These are phyloP conservation scores for Didymellaceae sp. DNA, from an alignment of 2,329 filamentous ascomycete species.

Conservation along the genomic window DNA sequence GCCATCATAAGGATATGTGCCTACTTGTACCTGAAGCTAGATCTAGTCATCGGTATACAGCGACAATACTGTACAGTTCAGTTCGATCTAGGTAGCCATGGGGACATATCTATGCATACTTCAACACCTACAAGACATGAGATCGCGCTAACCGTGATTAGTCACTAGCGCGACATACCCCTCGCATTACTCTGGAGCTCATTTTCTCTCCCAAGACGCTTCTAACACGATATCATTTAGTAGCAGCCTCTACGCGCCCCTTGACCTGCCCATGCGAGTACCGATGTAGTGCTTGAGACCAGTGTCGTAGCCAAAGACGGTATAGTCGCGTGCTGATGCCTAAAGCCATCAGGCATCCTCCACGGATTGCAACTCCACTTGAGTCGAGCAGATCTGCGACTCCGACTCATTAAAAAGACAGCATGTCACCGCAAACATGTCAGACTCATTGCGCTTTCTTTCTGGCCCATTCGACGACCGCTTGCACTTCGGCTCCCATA, in stretches of 20 bases:
- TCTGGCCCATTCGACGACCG: too few species aligned
- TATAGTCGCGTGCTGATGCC: conserved; percentile 1
- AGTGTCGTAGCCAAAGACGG: not conserved
- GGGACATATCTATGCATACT: too few species aligned
- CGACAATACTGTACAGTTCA: too few species aligned
- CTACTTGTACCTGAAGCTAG: too few species aligned
- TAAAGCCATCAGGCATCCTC: conserved; percentile 6
- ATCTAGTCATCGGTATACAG: too few species aligned
- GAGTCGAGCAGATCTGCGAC: not conserved
- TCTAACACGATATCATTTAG: not conserved
- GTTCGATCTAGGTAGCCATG: too few species aligned
- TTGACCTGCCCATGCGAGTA: not conserved
- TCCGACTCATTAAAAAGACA: not conserved
- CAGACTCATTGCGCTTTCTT: not conserved
- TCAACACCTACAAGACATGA: not conserved
- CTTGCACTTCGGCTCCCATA: too few species aligned
- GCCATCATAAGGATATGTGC: too few species aligned
- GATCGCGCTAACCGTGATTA: not conserved
- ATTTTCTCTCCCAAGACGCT: not conserved
- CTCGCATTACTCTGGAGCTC: not conserved
- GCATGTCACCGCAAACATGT: not conserved
- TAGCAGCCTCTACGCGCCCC: not conserved
- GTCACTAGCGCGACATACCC: not conserved
- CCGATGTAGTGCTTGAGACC: not conserved
- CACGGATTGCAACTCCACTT: not conserved